These are phyloP conservation scores for Thalassiosira profunda DNA, from an alignment of 108 stramenopile genomes.

Conservation along the genomic window DNA sequence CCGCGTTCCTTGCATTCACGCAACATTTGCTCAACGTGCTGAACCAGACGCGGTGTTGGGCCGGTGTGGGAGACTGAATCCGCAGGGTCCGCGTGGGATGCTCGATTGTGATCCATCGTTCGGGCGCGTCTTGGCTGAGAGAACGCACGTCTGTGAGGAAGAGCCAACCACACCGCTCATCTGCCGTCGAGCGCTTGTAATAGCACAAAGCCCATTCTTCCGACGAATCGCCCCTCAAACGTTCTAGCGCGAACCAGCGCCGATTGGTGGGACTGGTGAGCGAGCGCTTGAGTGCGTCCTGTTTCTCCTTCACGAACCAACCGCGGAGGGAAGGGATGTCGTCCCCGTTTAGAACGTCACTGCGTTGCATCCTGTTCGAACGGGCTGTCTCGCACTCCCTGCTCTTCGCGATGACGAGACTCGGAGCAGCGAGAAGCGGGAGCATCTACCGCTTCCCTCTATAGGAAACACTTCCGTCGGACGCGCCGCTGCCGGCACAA, in stretches of 20 bases:
- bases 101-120: not conserved
- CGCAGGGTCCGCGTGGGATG: not conserved
- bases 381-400: not conserved
- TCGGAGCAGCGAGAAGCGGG: not conserved
- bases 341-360: too few relatives aligned
- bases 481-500: not conserved
- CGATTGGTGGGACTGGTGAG: not conserved
- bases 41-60: too few relatives aligned
- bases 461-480: not conserved
- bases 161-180: not conserved
- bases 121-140: not conserved
- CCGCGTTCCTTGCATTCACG: too few relatives aligned
- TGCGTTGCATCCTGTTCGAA: not conserved
- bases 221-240: not conserved
- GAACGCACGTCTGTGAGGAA: not conserved
- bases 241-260: not conserved
- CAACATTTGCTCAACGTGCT: too few relatives aligned
- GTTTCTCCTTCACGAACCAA: conserved; percentile 5
- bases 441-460: too few relatives aligned
- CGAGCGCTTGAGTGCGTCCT: not conserved
- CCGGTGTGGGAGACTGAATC: not conserved
- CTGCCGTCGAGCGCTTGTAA: not conserved
- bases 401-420: not conserved
- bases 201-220: not conserved
- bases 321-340: not conserved